A percentile compares a stretch with the other conserved stretches of the same genome.
Conservation (phyloP, 2,329 filamentous ascomycete species). For the Aspergillus hiratsukae region DNA sequence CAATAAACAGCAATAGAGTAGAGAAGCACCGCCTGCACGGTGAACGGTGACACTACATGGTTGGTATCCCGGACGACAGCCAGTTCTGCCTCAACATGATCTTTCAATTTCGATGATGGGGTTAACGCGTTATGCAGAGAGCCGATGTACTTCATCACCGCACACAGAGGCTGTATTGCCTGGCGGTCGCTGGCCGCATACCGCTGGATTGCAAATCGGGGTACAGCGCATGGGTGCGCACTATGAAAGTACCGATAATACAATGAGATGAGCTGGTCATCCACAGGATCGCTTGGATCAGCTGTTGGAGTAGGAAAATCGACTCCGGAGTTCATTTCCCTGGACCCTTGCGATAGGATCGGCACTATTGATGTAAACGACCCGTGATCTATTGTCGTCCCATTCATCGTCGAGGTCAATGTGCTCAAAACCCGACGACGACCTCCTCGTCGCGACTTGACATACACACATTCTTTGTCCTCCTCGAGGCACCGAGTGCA, state of each 20-base stretch:
- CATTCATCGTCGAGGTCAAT: neutral
- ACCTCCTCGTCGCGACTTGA: slow-evolving; percentile 2
- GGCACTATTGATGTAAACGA: neutral
- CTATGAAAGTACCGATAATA: slow-evolving; percentile 25
- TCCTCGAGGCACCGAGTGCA: slow-evolving; percentile 1
- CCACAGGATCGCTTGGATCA: neutral
- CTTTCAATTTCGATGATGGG: neutral
- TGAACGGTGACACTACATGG: slow-evolving; percentile 5
- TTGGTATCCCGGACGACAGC: neutral
- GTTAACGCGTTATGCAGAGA: slow-evolving; percentile 10
- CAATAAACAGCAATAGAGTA: slow-evolving; percentile 18
- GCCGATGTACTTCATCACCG: slow-evolving; percentile 22
- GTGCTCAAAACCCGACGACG: neutral
- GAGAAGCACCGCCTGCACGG: slow-evolving; percentile 19
- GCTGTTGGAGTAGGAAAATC: neutral
- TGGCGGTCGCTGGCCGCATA: slow-evolving; percentile 5
- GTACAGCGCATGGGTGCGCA: slow-evolving; percentile 21
- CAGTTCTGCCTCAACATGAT: neutral
- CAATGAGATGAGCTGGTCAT: slow-evolving; percentile 5
- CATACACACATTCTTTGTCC: neutral
- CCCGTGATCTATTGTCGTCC: neutral
- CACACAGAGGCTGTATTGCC: slow-evolving; percentile 13
- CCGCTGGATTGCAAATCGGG: slow-evolving; percentile 9
- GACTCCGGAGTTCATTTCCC: neutral
- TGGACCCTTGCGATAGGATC: neutral